Base-by-base conservation (phyloP, 1,284 basidiomycete genomes). In the Ceratobasidium sp. region DNA sequence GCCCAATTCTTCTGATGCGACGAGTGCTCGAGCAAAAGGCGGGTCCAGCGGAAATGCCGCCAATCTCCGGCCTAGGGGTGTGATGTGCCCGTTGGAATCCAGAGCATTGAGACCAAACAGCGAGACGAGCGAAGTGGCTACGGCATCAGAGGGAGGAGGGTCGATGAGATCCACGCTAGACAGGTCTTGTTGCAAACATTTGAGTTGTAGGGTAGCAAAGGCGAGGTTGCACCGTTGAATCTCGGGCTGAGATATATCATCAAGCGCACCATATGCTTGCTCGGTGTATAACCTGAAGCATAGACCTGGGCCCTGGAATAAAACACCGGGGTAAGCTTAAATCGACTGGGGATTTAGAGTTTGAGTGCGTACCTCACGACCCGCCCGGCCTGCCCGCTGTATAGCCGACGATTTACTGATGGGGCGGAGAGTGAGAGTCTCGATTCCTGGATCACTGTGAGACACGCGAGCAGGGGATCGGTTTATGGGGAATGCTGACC, bases 251-350 rank as follows among this genome's bases (percentile, higher is more conserved):
- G 89, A 84, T 23, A 92, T 87, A 25, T 85, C 79, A 0, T 83
- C 81, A 84, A 97, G 86, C 58, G 56, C 36, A 5, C 85, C 82
- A 80, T 91, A 97, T 1, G 88, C 85, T 12, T 86, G 83, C 78
- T 95, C 90, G 0, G 95, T 94, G 81, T 95, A 98, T 11, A 98
- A 82, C 36, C 95, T 87, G 81, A 92, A 96, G 79, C 95, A 97
- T 73, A 86, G 84, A 21, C 95, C 95, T 38, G 85, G 83, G 12
- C 92, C 88, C 89, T 92, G 73, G 53, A 59, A 58, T 70, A 23
- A 42, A 40, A 12, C 36, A 16, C 25, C 23, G 28, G 38, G 21
- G 54, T 78, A 73, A 3, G 25, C 46, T 42, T 21, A 16, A 4
- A 23, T 42, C 36, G 33, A 40, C 21, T 64, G n/a, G 28, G 38